Percentiles rank a stretch among this genome's conserved stretches.
Conservation (phyloP, 805 yeast species). For the Candida yuanshanica region DNA sequence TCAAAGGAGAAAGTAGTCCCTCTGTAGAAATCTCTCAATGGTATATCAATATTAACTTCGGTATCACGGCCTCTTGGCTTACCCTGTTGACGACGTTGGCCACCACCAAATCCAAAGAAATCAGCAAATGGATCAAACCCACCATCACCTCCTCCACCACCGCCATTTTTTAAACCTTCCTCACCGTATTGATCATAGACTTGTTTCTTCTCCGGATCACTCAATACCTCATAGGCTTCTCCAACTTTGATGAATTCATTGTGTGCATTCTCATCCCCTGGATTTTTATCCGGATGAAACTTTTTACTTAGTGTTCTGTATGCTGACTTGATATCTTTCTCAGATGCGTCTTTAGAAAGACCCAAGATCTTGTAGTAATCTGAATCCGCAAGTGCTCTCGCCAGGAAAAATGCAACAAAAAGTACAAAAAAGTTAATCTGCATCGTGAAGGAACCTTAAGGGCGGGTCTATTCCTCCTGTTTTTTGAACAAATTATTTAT, state of each 20-base stretch:
- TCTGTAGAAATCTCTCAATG: conserved; percentile 59
- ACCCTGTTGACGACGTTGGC: conserved; percentile 28
- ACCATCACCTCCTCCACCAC: conserved; percentile 32
- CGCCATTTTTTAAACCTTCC: conserved; percentile 63
- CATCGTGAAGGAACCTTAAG: not conserved
- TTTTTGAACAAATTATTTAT: too few relatives aligned
- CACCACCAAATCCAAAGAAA: conserved; percentile 42
- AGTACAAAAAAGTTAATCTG: not conserved
- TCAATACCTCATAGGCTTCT: conserved; percentile 85
- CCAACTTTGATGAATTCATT: conserved; percentile 85
- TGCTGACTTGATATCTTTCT: conserved; percentile 78
- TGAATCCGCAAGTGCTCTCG: conserved; percentile 22
- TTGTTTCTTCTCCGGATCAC: conserved; percentile 61
- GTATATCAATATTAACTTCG: conserved; percentile 46
- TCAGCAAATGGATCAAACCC: conserved; percentile 62
- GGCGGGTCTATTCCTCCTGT: too few relatives aligned
- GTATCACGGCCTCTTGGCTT: conserved; percentile 59
- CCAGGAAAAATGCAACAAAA: not conserved
- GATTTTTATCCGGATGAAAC: conserved; percentile 93
- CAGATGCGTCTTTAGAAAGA: conserved; percentile 60
- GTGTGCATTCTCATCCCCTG: conserved; percentile 75
- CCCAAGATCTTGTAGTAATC: conserved; percentile 66
- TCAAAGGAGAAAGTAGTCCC: conserved; percentile 62
- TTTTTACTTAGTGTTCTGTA: conserved; percentile 77
- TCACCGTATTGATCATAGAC: conserved; percentile 75